Evolutionary conservation across 2,329 filamentous ascomycete species (phyloP), one percentile per base, ranked within the genome.

Genomic region (Hypomyces perniciosus): DNA sequence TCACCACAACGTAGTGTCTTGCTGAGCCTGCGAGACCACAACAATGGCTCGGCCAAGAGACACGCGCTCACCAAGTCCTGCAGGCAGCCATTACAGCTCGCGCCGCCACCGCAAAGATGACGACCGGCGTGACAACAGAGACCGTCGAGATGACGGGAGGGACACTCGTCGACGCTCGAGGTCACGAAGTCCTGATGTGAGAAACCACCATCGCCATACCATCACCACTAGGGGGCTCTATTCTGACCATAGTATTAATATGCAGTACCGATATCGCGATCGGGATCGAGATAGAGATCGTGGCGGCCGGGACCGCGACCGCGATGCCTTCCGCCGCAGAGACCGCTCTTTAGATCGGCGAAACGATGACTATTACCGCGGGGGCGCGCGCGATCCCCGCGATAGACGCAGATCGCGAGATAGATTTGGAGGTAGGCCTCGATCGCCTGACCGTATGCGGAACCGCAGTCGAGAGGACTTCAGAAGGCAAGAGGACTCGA

Each of bases 31-130:
- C 66, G 66, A 69, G 65, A 67, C 64, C 65, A 62, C 62, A 65
- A 67, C 58, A 58, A 83, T 83, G 79, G 78, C 78, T 80, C 79
- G 79, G 72, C 79, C 74, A 72, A 81, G 76, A 78, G 78, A 80
- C 76, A 80, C 79, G 74, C 79, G 88, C 87, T 92, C 88, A 91
- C 88, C 88, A 88, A 90, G 86, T 84, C 86, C 86, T 85, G 84
- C 85, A 90, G 87, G 86, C 83, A 90, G 86, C 79, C 84, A 87
- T 68, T 79, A 81, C 71, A 84, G 83, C 71, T 82, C 84, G 65
- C 84, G 83, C 74, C 86, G 82, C 73, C 81, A 72, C 65, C 79
- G 78, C 62, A 79, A 83, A 70, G 76, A 79, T 71, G 78, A 79
- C 68, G 74, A 72, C 61, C 81, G 82, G 68, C 80, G 69, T 68